Base-by-base conservation (phyloP, 176 grass and related monocot species). In the Phoenix roebelenii region DNA sequence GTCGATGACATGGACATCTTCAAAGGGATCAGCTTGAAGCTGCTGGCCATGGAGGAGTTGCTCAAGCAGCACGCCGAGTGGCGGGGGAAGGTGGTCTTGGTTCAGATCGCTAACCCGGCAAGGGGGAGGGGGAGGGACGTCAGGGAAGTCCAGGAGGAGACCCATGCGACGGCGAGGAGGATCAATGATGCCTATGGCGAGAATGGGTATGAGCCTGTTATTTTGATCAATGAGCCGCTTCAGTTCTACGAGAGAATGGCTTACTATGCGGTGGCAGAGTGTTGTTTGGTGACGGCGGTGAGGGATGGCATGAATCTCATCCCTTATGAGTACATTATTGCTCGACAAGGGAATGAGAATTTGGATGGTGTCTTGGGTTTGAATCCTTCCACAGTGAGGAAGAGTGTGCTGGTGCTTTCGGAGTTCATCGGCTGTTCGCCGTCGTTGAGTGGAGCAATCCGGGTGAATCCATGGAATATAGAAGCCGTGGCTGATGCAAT, bases 1-100 rank as follows among this genome's bases (percentile, higher is more conserved):
- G 85, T 98, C 24, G 94, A 98, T 64, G 94, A 98, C 49, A 93
- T 98, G 94, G 94, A 98, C 70, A 86, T 98, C 65, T 98, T 98
- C 19, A 98, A 98, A 24, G 94, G 94, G 20, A 98, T 98, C 58
- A 88, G 92, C 80, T 50, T 98, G 51, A 98, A 98, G 73, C 72
- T 98, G 66, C 85, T 98, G 48, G 93, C 93, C 0, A 92, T 98
- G 24, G 93, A 98, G 69, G 78, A 98, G 61, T 80, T 98, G 93
- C 57, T 98, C 49, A 82, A 60, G 55, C 64, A 73, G 16, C 93
- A 98, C 59, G 76, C 87, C 59, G 88, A 98, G 76, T 98, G 87
- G 93, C 80, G 83, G 52, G 81, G 84, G 3, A 63, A 69, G 61
- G 93, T 87, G 18, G 84, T 98, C 25, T 64, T 98, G 64, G 93